phyloP scores from a whole-genome alignment of 208 protist genomes.

The Trichomonas vaginalis region DNA sequence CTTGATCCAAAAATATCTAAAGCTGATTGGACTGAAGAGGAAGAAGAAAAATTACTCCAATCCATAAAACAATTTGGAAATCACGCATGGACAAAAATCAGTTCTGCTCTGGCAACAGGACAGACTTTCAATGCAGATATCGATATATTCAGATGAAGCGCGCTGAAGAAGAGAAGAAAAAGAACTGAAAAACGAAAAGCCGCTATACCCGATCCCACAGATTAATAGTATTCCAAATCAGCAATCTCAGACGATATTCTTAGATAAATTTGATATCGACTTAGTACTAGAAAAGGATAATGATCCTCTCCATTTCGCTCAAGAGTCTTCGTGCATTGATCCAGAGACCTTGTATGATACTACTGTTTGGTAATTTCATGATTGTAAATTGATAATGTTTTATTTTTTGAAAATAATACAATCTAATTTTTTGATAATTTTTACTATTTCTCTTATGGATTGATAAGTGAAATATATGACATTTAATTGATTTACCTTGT shows the following conservation, averaged over 20 bases:
- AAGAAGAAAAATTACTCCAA: background rate
- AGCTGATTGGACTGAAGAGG: background rate
- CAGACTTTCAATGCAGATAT: background rate
- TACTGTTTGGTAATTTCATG: too few species aligned
- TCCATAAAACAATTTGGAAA: background rate
- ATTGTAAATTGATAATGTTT: too few species aligned
- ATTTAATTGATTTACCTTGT: too few species aligned
- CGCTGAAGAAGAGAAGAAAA: background rate
- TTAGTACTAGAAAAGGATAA: background rate
- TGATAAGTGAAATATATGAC: too few species aligned
- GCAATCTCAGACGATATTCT: background rate
- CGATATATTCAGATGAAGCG: background rate
- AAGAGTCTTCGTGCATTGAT: background rate
- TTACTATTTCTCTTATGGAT: too few species aligned
- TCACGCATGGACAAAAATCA: background rate
- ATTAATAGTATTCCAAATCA: background rate
- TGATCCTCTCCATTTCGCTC: background rate
- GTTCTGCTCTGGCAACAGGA: background rate
- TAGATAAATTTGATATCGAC: background rate
- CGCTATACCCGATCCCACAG: background rate
- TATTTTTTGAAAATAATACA: too few species aligned
- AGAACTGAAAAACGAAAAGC: background rate
- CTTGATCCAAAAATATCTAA: background rate
- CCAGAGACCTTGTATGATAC: background rate
- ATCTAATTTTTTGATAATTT: too few species aligned